Conservation (phyloP, 2,329 filamentous ascomycete genomes). For the Phyllosticta citriasiana region DNA sequence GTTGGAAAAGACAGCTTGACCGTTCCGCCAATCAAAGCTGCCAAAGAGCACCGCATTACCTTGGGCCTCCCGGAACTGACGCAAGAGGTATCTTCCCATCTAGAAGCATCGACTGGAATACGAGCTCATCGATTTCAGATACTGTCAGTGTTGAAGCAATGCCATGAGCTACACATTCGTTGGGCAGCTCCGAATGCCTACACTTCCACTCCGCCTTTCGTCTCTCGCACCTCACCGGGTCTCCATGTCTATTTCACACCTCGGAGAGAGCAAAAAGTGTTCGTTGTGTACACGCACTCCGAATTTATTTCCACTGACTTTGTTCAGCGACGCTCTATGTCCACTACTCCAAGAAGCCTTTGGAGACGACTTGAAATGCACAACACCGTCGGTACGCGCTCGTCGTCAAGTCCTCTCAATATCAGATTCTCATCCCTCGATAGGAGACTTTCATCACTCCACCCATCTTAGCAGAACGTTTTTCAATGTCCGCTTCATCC, state of each 20-base stretch:
- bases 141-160: conserved; percentile 49
- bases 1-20: conserved; percentile 45
- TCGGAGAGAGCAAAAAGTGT: conserved; percentile 21
- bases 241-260: conserved; percentile 73
- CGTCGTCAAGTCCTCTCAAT: neutral
- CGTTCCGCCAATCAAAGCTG: conserved; percentile 53
- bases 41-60: conserved; percentile 71
- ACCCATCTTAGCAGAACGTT: conserved; percentile 46
- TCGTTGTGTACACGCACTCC: neutral
- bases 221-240: conserved; percentile 66
- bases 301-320: neutral
- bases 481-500: conserved; percentile 47
- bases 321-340: conserved; percentile 44
- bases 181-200: conserved; percentile 58
- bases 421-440: conserved; percentile 9
- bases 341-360: conserved; percentile 49
- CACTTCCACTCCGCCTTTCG: conserved; percentile 56
- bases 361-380: conserved; percentile 46
- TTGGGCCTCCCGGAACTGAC: conserved; percentile 65
- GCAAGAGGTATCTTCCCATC: conserved; percentile 38
- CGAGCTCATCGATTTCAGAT: conserved; percentile 35
- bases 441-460: conserved; percentile 54
- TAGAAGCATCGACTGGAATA: neutral
- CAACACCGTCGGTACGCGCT: conserved; percentile 34
- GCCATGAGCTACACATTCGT: conserved; percentile 65